Evolutionary conservation across 2,329 filamentous ascomycete species (phyloP), one percentile per base, ranked within the genome.

Genomic region (Zasmidium citrigriseum): DNA sequence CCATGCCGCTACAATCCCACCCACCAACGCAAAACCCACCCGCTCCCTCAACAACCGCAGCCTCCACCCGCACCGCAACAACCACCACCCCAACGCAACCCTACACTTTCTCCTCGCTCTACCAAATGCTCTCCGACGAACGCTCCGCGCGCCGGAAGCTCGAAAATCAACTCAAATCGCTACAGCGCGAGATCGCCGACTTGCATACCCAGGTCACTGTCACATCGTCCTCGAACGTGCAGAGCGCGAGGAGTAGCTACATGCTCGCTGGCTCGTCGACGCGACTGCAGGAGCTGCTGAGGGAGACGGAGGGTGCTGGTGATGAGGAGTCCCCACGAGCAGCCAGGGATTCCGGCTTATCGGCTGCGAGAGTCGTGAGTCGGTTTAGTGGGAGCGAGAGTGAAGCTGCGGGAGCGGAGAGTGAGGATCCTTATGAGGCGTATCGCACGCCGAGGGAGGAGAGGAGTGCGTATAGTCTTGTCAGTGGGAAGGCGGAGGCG

Each of bases 71-170:
- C 22, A 46, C n/a, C n/a, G n/a, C n/a, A n/a, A n/a, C 48, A 21
- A 55, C 54, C 11, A 14, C 16, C 7, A 24, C 48, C 7, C 52
- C 58, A 22, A 57, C 59, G 4, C 66, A 64, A 29, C 61, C 62
- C 16, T 64, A 67, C 22, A 71, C 70, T 3, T 72, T 73, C 64
- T 66, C 67, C 23, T 70, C 72, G 1, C 67, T 75, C 4, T 75
- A 74, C 60, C 70, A 72, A 48, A 72, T 73, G 68, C 68, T 75
- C n/a, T 62, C 70, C 34, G 70, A 73, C 59, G 73, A 75, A 57
- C 68, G 73, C n/a, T 67, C 67, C 7, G 72, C 72, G 1, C 69
- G 73, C 9, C 67, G 70, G n/a, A 67, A 64, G 18, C 64, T 75
- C 20, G 72, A 75, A 50, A 64, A 47, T 10, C 68, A 73, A 48